phyloP scores from a whole-genome alignment of 2,329 filamentous ascomycete species.

The Alternaria brassicicola region DNA sequence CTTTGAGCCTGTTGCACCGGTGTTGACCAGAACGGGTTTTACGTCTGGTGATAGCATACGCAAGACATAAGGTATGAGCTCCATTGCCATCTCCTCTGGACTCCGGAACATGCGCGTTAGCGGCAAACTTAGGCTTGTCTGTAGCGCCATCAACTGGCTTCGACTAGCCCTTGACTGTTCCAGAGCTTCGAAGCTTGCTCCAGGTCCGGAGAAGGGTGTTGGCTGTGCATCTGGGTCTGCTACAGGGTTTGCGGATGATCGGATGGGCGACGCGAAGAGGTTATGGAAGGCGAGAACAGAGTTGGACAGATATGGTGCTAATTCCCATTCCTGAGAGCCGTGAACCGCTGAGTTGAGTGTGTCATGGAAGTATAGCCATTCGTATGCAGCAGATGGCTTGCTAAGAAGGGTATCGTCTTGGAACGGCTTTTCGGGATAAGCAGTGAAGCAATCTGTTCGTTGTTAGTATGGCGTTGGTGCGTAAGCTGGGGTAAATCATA shows the following conservation, averaged over 20 bases:
- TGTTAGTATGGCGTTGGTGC: conserved; percentile 14
- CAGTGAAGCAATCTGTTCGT: conserved; percentile 72
- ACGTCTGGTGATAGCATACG: conserved; percentile 87
- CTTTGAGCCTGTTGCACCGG: conserved; percentile 50
- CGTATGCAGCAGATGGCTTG: conserved; percentile 85
- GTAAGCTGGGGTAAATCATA: conserved; percentile 18
- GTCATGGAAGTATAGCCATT: conserved; percentile 96
- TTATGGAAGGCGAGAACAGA: conserved; percentile 88
- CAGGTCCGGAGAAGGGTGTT: conserved; percentile 79
- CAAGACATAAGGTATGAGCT: conserved; percentile 83
- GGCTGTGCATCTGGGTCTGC: conserved; percentile 52
- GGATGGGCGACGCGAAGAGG: conserved; percentile 74
- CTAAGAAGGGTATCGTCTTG: conserved; percentile 91
- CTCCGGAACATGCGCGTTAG: conserved; percentile 80
- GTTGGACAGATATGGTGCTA: conserved; percentile 84
- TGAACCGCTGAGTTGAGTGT: conserved; percentile 78
- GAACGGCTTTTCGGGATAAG: conserved; percentile 85
- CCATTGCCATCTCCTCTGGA: conserved; percentile 75
- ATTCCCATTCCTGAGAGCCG: conserved; percentile 89
- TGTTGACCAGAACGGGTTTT: conserved; percentile 86
- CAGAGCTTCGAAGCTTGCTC: conserved; percentile 79
- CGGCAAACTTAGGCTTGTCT: conserved; percentile 72
- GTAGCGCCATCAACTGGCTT: conserved; percentile 73
- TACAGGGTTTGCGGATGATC: conserved; percentile 52
- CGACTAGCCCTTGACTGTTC: conserved; percentile 82